Evolutionary conservation across 23 red algal species (phyloP), one percentile per base, ranked within the genome.

Genomic region (Gracilaria gracilis): DNA sequence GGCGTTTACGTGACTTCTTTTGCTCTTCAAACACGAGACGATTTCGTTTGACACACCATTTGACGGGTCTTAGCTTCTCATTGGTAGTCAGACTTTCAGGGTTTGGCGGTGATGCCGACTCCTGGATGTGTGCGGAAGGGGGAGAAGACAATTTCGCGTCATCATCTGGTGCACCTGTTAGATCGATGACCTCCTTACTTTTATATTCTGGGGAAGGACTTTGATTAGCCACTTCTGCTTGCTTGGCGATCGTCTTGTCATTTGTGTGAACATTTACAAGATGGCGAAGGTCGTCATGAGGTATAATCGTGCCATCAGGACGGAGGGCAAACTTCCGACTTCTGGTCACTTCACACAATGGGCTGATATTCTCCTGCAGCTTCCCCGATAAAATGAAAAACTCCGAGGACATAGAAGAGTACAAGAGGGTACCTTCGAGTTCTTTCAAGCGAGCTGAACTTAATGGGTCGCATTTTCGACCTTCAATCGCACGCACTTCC

Each of bases 281-380:
- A 44, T 80, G 39, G 50, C 31, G 50, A 50, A 90, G 72, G 64
- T 90, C 87, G 54, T 67, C 65, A 23, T 90, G 87, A 54, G 51
- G 51, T 19, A 32, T 42, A 23, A 90, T 21, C 13, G 87, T 90
- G 16, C 89, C 89, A 57, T 83, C 65, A 14, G 75, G 62, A 74
- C 72, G 80, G 19, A 92, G 64, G 3, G 59, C 15, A 84, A 92
- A 92, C 69, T 76, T 92, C 29, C 69, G 73, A 42, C 57, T 59
- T 28, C 89, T 38, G 21, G 49, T 83, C 25, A 83, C 19, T 50
- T 70, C n/a, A 35, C 57, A 74, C 64, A 92, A 29, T 11, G 89
- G 89, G 81, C 61, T 83, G 40, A 75, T 57, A 38, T 57, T 64
- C 7, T 84, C 54, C 0, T 84, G 79, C 54, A 92, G 62, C 35